These are phyloP conservation scores for Diaporthe eres DNA, from an alignment of 2,329 filamentous ascomycete species.

Conservation along the genomic window DNA sequence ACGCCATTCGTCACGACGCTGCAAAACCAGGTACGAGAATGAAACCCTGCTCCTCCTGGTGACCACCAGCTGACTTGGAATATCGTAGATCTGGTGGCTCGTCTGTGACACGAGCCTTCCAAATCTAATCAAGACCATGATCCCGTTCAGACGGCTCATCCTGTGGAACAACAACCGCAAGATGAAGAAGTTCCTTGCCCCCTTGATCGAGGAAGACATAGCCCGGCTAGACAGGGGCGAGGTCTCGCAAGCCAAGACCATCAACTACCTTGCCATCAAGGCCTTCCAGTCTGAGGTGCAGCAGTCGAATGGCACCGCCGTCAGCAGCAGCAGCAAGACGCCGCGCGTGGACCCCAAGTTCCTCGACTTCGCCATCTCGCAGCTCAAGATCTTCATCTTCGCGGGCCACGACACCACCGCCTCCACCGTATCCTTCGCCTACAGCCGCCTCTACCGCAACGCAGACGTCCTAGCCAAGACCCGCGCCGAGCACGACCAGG, in stretches of 20 bases:
- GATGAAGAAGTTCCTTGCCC: conserved; percentile 47
- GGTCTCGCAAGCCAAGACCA: conserved; percentile 45
- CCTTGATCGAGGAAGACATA: conserved; percentile 47
- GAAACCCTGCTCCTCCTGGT: neutral
- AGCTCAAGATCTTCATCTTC: conserved; percentile 49
- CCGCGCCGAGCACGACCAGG: conserved; percentile 48
- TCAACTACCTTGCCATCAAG: conserved; percentile 49
- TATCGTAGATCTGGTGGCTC: conserved; percentile 41
- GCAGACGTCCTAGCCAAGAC: conserved; percentile 46
- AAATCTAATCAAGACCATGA: conserved; percentile 30
- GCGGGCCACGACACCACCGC: conserved; percentile 42
- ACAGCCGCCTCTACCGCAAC: conserved; percentile 44
- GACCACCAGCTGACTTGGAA: neutral
- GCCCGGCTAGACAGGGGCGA: conserved; percentile 43
- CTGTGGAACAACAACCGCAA: conserved; percentile 48
- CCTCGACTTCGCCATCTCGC: conserved; percentile 40
- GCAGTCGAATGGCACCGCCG: neutral
- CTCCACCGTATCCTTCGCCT: conserved; percentile 38
- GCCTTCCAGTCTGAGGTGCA: conserved; percentile 44
- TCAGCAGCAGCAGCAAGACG: neutral
- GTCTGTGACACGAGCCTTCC: conserved; percentile 30
- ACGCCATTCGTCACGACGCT: conserved; percentile 40
- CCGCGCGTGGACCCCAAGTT: conserved; percentile 32
- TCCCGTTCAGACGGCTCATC: conserved; percentile 44
- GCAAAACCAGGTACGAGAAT: conserved; percentile 19